Conservation (phyloP, 768 basidiomycete species). For the Boletellus sp. region DNA sequence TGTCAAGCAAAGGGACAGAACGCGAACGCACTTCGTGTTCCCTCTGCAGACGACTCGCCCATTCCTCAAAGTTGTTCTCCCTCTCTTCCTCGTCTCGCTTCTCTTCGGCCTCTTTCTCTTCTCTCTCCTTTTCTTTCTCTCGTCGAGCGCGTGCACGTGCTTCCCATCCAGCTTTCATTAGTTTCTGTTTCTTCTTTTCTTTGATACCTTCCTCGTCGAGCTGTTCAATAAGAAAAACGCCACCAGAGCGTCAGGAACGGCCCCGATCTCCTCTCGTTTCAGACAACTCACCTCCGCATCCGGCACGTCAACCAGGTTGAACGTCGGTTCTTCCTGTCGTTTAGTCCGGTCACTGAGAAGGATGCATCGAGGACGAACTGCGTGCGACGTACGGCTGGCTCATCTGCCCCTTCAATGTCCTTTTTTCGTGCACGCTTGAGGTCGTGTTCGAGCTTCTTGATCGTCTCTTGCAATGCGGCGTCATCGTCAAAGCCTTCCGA, state of each 20-base stretch:
- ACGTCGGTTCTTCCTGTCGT: slow-evolving; percentile 72
- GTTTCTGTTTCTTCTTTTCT: slow-evolving; percentile 90
- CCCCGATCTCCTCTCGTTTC: not conserved
- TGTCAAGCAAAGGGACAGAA: not conserved
- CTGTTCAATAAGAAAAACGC: slow-evolving; percentile 32
- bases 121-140: slow-evolving; percentile 84
- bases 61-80: slow-evolving; percentile 62
- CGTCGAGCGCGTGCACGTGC: slow-evolving; percentile 78
- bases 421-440: slow-evolving; percentile 79
- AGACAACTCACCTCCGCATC: slow-evolving; percentile 67
- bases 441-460: slow-evolving; percentile 82
- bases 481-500: slow-evolving; percentile 77
- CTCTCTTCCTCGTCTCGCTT: slow-evolving; percentile 71
- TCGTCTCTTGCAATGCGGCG: slow-evolving; percentile 68
- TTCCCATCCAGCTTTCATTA: slow-evolving; percentile 92
- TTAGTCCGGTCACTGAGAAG: not conserved
- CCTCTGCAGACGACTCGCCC: slow-evolving; percentile 67
- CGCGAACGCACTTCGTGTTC: slow-evolving; percentile 70
- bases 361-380: not conserved
- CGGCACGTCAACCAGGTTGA: slow-evolving; percentile 87
- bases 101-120: slow-evolving; percentile 59
- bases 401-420: slow-evolving; percentile 71
- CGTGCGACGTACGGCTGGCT: slow-evolving; percentile 40
- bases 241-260: not conserved
- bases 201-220: slow-evolving; percentile 88